Evolutionary conservation across 305 asterid species (phyloP), one percentile per base, ranked within the genome.

Genomic region (Fraxinus platypoda): DNA sequence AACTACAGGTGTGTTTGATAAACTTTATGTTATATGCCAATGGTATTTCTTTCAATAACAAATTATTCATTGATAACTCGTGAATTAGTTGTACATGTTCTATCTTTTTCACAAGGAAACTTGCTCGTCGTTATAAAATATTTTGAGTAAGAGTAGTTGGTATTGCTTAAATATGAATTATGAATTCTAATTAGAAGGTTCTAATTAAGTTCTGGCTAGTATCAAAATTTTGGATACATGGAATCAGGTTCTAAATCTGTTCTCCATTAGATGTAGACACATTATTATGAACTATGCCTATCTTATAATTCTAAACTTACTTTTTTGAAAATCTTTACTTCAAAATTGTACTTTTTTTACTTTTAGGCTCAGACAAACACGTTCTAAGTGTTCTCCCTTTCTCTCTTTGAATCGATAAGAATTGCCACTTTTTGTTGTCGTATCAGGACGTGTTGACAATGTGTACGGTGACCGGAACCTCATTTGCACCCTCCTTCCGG

Each of bases 381-480:
- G 19, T 68, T n/a, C 26, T 1, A 52, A 52, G 64, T 52, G 25
- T 6, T 54, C 26, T 54, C 66, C 26, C 25, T n/a, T n/a, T 9
- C 33, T 26, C 15, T 26, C 31, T 25, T 64, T 64, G 73, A 64
- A 64, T 25, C 33, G 17, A 9, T 64, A 64, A 25, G 13, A 25
- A 64, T 38, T 25, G 23, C 78, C n/a, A 43, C 28, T 43, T 28
- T 4, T 28, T 46, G 19, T 74, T 57, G 38, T 43, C 31, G 41
- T 81, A 34, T 9, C 84, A 90, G 90, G 87, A 31, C 97, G 98
- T 1, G 97, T 95, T 38, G 98, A 95, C 91, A 95, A 95, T 43
- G 98, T 95, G 82, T 93, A 95, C 8, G 98, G 99, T 52, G 99
- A 95, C 82, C 97, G 99, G 79, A 92, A 94, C 94, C 98, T 95